Conservation (phyloP, 495 filamentous ascomycete species). For the Corynascus novoguineensis region DNA sequence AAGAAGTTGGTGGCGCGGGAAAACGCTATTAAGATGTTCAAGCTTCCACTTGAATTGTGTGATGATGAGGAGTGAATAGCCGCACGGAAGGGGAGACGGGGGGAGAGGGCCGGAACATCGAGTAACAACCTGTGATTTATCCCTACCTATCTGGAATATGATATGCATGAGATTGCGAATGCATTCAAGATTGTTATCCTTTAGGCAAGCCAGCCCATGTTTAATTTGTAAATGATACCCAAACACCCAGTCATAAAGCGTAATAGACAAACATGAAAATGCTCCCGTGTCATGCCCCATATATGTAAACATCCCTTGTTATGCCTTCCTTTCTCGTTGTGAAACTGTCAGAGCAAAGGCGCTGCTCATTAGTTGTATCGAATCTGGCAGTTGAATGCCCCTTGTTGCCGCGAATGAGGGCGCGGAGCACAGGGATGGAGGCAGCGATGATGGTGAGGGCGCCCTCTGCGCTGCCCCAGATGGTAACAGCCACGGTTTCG, state of each 20-base stretch:
- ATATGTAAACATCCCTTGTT: not conserved
- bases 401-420: slow-evolving; percentile 16
- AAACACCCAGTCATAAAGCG: not conserved
- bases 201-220: too few species aligned
- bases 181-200: too few species aligned
- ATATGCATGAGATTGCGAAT: too few species aligned
- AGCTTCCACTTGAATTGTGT: slow-evolving; percentile 34
- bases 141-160: too few species aligned
- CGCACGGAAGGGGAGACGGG: too few species aligned
- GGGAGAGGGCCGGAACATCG: too few species aligned
- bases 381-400: not conserved
- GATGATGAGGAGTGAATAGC: too few species aligned
- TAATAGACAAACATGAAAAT: too few species aligned
- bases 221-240: too few species aligned
- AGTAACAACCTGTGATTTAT: too few species aligned
- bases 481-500: slow-evolving; percentile 26
- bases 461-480: slow-evolving; percentile 32
- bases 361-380: slow-evolving; percentile 3
- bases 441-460: slow-evolving; percentile 35
- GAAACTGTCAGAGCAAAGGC: not conserved
- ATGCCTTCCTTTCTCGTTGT: not conserved
- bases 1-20: slow-evolving; percentile 47
- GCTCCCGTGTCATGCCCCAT: not conserved
- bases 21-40: slow-evolving; percentile 53
- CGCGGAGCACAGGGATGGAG: slow-evolving; percentile 32